phyloP scores from a whole-genome alignment of 2,329 filamentous ascomycete species.

The Xylaria sp. region DNA sequence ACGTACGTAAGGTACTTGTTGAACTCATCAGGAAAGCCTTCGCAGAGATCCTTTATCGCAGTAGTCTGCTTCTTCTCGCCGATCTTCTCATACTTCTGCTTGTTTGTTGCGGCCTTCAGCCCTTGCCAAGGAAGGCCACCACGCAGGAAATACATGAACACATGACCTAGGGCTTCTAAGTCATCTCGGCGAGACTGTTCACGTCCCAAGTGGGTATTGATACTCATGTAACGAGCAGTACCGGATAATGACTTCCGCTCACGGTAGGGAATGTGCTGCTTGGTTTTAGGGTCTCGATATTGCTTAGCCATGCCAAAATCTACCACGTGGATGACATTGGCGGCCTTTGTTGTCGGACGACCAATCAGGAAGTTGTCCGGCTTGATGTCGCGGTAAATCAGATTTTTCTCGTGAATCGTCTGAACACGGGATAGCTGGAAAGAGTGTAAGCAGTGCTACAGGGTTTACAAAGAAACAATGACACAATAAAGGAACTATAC shows the following conservation, averaged over 20 bases:
- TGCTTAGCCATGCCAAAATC: conserved; percentile 99
- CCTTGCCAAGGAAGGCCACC: conserved; percentile 78
- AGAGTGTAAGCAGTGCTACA: conserved; percentile 18
- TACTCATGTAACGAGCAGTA: conserved; percentile 98
- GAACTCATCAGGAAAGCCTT: conserved; percentile 96
- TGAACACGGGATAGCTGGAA: conserved; percentile 85
- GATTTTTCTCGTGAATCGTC: conserved; percentile 97
- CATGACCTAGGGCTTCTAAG: conserved; percentile 84
- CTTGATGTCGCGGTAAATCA: conserved; percentile 99
- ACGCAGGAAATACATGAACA: conserved; percentile 80
- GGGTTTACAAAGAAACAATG: not conserved
- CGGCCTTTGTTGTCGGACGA: conserved; percentile 88
- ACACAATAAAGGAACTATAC: conserved; percentile 57
- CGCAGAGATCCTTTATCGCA: conserved; percentile 94
- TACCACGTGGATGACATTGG: conserved; percentile 97
- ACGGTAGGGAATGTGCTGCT: conserved; percentile 97
- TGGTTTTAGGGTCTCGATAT: conserved; percentile 98
- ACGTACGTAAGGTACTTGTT: conserved; percentile 98
- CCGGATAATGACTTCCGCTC: conserved; percentile 97
- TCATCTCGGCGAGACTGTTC: conserved; percentile 97
- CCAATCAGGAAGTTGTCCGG: conserved; percentile 99
- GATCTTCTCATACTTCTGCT: conserved; percentile 99
- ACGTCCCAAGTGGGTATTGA: conserved; percentile 96
- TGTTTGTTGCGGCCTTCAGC: conserved; percentile 78
- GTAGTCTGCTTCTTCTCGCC: conserved; percentile 99